Evolutionary conservation across 495 filamentous ascomycete species (phyloP), one percentile per base, ranked within the genome.

Genomic region (Penicillium robsamsonii): DNA sequence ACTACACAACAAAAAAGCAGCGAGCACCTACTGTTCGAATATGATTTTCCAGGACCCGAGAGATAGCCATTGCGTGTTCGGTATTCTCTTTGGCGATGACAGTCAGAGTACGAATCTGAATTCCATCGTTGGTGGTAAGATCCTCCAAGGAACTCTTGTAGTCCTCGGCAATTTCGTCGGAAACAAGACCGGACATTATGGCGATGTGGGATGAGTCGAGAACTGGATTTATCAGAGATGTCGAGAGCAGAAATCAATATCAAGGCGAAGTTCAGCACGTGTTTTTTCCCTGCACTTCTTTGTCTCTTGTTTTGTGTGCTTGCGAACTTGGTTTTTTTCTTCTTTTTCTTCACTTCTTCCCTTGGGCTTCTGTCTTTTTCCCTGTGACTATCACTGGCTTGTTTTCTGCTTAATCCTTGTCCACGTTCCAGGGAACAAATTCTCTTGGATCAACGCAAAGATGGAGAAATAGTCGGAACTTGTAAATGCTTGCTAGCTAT

Each of bases 1-100:
- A 38, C 58, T 50, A 65, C 51, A 37, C 47, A 58, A 54, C 1
- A 18, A 56, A 49, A 33, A 50, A 47, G 50, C 57, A 50, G 59
- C n/a, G 50, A 45, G 52, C 53, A 79, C 92, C 82, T 90, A 97
- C 94, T 78, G 84, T 84, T 73, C 86, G 85, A 73, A 98, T 97
- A 67, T 98, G 94, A 54, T 92, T 87, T 72, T 94, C 87, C 70
- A 98, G 70, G 7, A 87, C 89, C 57, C 89, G 85, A 7, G 93
- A 90, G 62, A 98, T 97, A 48, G 88, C 91, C 70, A 88, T 83
- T 30, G 92, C 94, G 76, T 96, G 89, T 70, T 93, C 88, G 56
- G 91, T 96, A 62, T 95, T 96, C 70, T 98, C 94, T 67, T 91
- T 90, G 53, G 94, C 94, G 63, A 98, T 97, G 65, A 94, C 84